Percentiles rank a stretch among this genome's conserved stretches.
phyloP scores from a whole-genome alignment of 2,329 filamentous ascomycete genomes.

The Acarospora socialis region DNA sequence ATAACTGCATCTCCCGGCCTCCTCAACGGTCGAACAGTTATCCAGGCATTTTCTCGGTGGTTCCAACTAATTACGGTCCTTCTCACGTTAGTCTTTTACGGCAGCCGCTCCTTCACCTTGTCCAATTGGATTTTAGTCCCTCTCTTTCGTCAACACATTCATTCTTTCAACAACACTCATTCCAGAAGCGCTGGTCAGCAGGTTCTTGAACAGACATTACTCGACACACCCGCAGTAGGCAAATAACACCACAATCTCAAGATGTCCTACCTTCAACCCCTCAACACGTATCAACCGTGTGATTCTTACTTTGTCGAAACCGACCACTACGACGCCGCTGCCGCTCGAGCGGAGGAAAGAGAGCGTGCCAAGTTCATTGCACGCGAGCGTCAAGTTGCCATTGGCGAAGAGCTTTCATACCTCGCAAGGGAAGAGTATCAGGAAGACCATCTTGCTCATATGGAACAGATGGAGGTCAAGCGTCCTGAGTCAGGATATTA shows the following conservation, averaged over 20 bases:
- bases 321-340: constrained; percentile 36
- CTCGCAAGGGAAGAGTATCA: constrained; percentile 80
- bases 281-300: constrained; percentile 46
- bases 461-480: constrained; percentile 77
- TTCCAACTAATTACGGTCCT: constrained; percentile 13
- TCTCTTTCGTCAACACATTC: constrained; percentile 9
- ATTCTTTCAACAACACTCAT: too few species aligned
- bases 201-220: too few species aligned
- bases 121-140: constrained; percentile 5
- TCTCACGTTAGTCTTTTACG: constrained; percentile 8
- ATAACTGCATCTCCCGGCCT: background rate
- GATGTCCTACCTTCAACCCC: constrained; percentile 42
- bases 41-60: background rate
- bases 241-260: constrained; percentile 19
- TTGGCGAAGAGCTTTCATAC: constrained; percentile 78
- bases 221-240: too few species aligned
- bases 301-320: constrained; percentile 56
- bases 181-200: too few species aligned
- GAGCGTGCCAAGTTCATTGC: constrained; percentile 67
- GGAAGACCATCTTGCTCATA: constrained; percentile 86
- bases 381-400: constrained; percentile 70
- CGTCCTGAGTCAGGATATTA: constrained; percentile 3
- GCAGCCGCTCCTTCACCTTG: constrained; percentile 7
- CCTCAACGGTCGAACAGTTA: background rate
- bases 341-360: constrained; percentile 48